Evolutionary conservation across 768 basidiomycete genomes (phyloP), one percentile per base, ranked within the genome.

Genomic region (Termitomyces sp.): DNA sequence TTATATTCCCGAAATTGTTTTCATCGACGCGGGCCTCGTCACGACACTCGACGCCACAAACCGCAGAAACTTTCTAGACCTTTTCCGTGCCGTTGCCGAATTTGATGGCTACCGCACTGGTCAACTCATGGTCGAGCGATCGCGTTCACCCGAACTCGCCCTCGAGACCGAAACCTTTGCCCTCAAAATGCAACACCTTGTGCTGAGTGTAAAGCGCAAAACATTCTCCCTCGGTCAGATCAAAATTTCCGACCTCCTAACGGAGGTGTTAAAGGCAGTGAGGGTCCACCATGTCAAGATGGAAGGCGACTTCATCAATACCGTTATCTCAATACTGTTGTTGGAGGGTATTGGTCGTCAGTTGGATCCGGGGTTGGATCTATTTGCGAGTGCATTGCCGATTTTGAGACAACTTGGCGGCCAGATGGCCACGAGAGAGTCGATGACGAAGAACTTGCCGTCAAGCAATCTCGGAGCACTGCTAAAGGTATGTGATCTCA

Each of bases 231-330:
- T 99, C 5, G 95, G 92, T n/a, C 87, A 93, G 70, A 93, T 99
- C 74, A 93, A 91, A 70, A 97, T 99, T 54, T 89, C 91, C 29
- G 95, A 98, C 69, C 84, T 99, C 59, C 75, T 98, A 31, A 90
- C 83, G 4, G 90, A 96, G 60, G 97, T 98, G 8, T 75, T 99
- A 48, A 86, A 76, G 64, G 84, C 87, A 34, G 95, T 99, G 4
- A 78, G 95, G 57, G 79, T 82, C 62, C 95, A 98, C 70, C 96
- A 97, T 67, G 97, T 98, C 61, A 98, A 93, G 77, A 91, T 99
- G 87, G 96, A 99, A 74, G 94, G 89, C 14, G 97, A 98, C 70
- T 99, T 99, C 68, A 87, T 98, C 68, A 99, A 99, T 72, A 98
- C 97, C 0, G 94, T 99, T 58, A 89, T 99, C 58, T 92, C 91